Evolutionary conservation across 2,329 filamentous ascomycete genomes (phyloP), one percentile per base, ranked within the genome.

Genomic region (Cercospora zeae-maydis): DNA sequence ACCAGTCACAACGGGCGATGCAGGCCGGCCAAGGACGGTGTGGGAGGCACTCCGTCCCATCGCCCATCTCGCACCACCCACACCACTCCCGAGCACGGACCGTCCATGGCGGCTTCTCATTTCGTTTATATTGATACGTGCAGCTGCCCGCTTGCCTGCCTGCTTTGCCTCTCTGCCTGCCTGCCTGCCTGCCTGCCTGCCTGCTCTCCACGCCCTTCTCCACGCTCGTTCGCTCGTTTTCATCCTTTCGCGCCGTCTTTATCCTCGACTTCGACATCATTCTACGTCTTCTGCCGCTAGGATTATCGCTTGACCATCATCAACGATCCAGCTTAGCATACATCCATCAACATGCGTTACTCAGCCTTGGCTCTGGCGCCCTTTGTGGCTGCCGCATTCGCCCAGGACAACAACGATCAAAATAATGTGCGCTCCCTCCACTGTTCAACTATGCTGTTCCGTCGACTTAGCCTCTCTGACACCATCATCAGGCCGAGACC

Each of bases 281-380:
- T 21, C 0, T 7, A 14, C 21, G 45, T 30, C 30, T 59, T 47
- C 56, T 49, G 33, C 33, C 14, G 30, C 52, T 19, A 13, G 31
- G 14, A 19, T 30, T 27, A 45, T 49, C 16, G 21, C n/a, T 31
- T 31, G 58, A 45, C 42, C 39, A 11, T 21, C 39, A 47, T 19
- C 42, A 51, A 5, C 42, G 19, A 19, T 30, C 45, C 39, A 56
- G 21, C 24, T n/a, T 30, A 16, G 30, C 47, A 52, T 52, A 24
- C 53, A 57, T 49, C 55, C 19, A 63, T 72, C 75, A 79, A 73
- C 36, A 83, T 83, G 80, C 81, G 78, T 75, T 72, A 75, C 73
- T 78, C 78, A 33, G 67, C 78, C 68, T 63, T 82, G 73, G 63
- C 80, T 70, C 59, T 70, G 67, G 76, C 70, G 74, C 79, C 73